Conservation (phyloP, 2,329 filamentous ascomycete species). For the Tricladium varicosporioides region DNA sequence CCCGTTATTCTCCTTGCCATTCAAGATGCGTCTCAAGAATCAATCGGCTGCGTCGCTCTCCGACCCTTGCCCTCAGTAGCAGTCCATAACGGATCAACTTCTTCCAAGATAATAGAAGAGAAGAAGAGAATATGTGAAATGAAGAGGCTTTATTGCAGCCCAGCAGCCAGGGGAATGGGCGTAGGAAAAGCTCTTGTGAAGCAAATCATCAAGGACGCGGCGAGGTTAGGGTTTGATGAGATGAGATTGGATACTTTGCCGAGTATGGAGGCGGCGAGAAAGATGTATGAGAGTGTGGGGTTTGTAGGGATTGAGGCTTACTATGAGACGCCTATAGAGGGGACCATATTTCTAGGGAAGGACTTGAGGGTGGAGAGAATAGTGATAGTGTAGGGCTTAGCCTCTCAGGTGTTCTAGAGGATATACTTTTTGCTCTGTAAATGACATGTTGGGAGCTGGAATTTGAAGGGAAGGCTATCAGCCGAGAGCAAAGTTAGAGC, state of each 20-base stretch:
- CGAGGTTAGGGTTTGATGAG: constrained; percentile 46
- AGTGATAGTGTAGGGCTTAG: too few relatives aligned
- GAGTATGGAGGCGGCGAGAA: constrained; percentile 48
- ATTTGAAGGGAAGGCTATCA: too few relatives aligned
- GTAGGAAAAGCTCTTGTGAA: constrained; percentile 47
- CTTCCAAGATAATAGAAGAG: too few relatives aligned
- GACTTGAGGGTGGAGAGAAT: too few relatives aligned
- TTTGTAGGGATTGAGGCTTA: constrained; percentile 52
- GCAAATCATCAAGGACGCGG: constrained; percentile 44
- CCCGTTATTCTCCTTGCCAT: constrained; percentile 45
- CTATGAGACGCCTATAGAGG: constrained; percentile 53
- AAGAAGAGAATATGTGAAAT: constrained; percentile 41
- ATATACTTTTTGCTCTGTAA: too few relatives aligned
- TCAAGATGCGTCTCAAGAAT: background rate
- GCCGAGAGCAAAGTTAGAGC: too few relatives aligned
- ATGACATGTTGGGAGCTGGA: too few relatives aligned
- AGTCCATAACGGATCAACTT: too few relatives aligned
- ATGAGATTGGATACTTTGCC: constrained; percentile 56
- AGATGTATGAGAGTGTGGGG: constrained; percentile 48
- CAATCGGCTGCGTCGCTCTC: constrained; percentile 50
- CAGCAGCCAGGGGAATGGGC: constrained; percentile 46
- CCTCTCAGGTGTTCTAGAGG: too few relatives aligned
- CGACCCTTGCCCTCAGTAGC: constrained; percentile 36
- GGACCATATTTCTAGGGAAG: constrained; percentile 50
- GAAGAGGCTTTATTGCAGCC: constrained; percentile 54